A percentile compares a stretch with the other conserved stretches of the same genome.
These are phyloP conservation scores for Cladosporium sp. DNA, from an alignment of 2,329 filamentous ascomycete species.

Conservation along the genomic window DNA sequence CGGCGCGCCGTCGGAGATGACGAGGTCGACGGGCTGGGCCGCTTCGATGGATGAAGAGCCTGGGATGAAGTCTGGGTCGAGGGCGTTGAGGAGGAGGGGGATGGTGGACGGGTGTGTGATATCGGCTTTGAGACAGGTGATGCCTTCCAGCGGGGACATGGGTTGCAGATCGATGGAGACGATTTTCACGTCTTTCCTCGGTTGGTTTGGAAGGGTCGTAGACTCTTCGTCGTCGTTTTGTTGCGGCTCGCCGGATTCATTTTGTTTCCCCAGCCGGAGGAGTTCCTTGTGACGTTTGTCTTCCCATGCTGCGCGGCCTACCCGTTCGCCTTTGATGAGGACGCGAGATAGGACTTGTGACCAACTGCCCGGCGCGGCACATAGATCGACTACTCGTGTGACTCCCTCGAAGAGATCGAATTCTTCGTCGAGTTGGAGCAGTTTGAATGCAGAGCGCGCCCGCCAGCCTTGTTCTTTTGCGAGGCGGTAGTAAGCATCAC, in stretches of 20 bases:
- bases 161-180: constrained; percentile 95
- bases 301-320: constrained; percentile 82
- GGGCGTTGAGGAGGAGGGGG: constrained; percentile 78
- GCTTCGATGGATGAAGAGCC: constrained; percentile 45
- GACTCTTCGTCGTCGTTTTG: neutral
- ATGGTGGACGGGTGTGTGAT: constrained; percentile 97
- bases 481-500: constrained; percentile 94
- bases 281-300: constrained; percentile 67
- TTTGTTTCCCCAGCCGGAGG: constrained; percentile 22
- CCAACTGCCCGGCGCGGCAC: constrained; percentile 94
- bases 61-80: constrained; percentile 65
- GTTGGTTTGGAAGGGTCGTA: constrained; percentile 3
- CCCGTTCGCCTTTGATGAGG: constrained; percentile 88
- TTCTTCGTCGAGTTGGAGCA: constrained; percentile 92
- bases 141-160: constrained; percentile 89
- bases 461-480: constrained; percentile 99
- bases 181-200: constrained; percentile 70
- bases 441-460: constrained; percentile 92
- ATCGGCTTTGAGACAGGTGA: constrained; percentile 88
- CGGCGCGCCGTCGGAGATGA: constrained; percentile 91
- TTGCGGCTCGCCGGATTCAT: constrained; percentile 2
- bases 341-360: constrained; percentile 93
- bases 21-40: constrained; percentile 81
- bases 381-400: constrained; percentile 90
- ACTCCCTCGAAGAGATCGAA: constrained; percentile 92